Base-by-base conservation (phyloP, 1,284 basidiomycete species). In the Vanrija pseudolonga region DNA sequence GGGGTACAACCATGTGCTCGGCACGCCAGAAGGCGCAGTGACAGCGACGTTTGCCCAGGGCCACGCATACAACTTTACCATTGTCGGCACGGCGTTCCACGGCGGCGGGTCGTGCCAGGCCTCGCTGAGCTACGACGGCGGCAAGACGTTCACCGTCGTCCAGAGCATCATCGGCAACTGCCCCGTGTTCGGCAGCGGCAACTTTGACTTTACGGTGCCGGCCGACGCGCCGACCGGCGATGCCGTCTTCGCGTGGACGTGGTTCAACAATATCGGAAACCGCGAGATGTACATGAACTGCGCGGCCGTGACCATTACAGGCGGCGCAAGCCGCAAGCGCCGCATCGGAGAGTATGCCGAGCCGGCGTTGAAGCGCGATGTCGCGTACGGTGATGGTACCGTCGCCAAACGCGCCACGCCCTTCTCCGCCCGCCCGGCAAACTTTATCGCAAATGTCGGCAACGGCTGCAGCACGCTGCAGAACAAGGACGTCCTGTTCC, bases 281-380 rank as follows among this genome's bases (percentile, higher is more conserved):
- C 64, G 73, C 26, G 73, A 75, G 44, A 69, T 74, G 67, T 72
- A 78, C 68, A 68, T 71, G 60, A 77, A 78, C 61, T 78, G 77
- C 51, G 77, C 77, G 3, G 57, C 69, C 9, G 71, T 79, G 47
- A 72, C 67, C 22, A 71, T 79, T 48, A 61, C 63, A 6, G 60
- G 62, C 28, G 69, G 67, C 24, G 59, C 60, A 2, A 9, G 14
- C 32, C 67, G 68, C 41, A 32, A 32, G 32, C 32, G 32, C 11
- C 32, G 32, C 32, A 9, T 32, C 32, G 32, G 53, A 68, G 19
- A 55, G 42, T 40, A 51, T 54, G 26, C 28, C 12, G 32, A 19
- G 28, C 12, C 22, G n/a, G 17, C 42, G 11, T 9, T 12, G 4
- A 32, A 32, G 32, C 32, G 32, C 12, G 32, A 32, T 15, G 5